Evolutionary conservation across 1,284 basidiomycete genomes (phyloP).

Genomic region (Cutaneotrichosporon cavernicola): DNA sequence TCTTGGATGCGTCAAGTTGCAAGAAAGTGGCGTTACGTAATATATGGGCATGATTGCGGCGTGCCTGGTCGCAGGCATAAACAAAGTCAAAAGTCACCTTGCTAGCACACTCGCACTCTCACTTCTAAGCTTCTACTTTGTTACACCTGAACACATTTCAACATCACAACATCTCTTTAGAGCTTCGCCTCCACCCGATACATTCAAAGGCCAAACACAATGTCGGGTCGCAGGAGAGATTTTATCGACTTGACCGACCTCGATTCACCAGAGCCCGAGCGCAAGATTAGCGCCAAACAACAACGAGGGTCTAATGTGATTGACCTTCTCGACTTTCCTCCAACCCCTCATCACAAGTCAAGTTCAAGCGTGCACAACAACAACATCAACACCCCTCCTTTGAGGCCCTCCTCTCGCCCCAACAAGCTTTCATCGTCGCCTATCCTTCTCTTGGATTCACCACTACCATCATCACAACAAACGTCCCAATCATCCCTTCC

Average conservation of each 20-base stretch:
- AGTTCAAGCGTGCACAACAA: background rate
- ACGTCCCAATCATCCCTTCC: background rate
- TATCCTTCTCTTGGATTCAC: background rate
- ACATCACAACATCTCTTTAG: background rate
- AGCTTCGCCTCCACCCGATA: background rate
- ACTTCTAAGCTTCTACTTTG: too few species aligned
- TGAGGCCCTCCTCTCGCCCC: background rate
- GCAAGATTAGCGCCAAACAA: background rate
- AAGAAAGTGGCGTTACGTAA: background rate
- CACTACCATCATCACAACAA: constrained; percentile 7
- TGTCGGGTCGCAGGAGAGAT: background rate
- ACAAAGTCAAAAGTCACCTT: background rate
- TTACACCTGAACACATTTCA: too few species aligned
- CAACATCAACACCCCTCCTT: background rate
- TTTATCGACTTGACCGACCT: constrained; percentile 12
- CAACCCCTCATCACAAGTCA: background rate
- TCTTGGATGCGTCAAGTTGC: background rate
- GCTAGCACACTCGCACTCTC: too few species aligned
- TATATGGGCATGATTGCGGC: background rate
- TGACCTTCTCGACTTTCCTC: constrained; percentile 2
- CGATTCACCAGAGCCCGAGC: constrained; percentile 7
- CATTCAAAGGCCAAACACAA: background rate
- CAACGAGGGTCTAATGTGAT: background rate
- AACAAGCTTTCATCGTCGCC: constrained; percentile 1
- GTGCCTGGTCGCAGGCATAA: background rate